These are phyloP conservation scores for Chaetomium cochliodes DNA, from an alignment of 495 filamentous ascomycete species.

Conservation along the genomic window DNA sequence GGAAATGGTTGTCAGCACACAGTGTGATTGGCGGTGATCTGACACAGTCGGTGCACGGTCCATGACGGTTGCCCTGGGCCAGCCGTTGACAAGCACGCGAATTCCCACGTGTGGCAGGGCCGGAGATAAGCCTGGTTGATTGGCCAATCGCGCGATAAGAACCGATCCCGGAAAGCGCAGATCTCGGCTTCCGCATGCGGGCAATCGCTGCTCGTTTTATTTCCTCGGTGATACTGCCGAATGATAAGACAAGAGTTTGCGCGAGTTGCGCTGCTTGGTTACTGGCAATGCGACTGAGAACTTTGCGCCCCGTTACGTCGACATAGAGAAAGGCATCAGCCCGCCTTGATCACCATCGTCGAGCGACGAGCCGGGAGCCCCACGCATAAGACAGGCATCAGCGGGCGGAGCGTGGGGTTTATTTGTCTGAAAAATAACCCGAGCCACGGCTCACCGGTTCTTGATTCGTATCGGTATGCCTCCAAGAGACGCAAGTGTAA, in stretches of 20 bases:
- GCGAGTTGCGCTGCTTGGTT: not conserved
- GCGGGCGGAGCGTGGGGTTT: not conserved
- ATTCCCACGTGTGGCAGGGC: constrained; percentile 11
- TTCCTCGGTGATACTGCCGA: not conserved
- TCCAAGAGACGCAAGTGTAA: not conserved
- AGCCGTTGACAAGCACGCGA: constrained; percentile 15
- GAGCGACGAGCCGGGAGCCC: not conserved
- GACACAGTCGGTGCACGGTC: not conserved
- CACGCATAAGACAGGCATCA: not conserved
- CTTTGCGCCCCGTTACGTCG: not conserved
- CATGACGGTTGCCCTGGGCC: not conserved
- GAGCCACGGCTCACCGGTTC: not conserved
- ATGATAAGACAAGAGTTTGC: constrained; percentile 1
- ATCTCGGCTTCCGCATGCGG: not conserved
- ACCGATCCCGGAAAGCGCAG: not conserved
- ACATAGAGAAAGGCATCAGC: not conserved
- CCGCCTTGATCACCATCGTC: not conserved
- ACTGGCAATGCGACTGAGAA: not conserved
- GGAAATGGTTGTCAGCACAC: not conserved
- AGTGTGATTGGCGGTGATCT: not conserved
- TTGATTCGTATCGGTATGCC: not conserved
- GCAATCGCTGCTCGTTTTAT: not conserved
- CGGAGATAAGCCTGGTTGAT: constrained; percentile 17
- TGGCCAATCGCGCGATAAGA: constrained; percentile 16
- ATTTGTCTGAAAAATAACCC: not conserved